Evolutionary conservation across 805 yeast species (phyloP), one percentile per base, ranked within the genome.

Genomic region (Lipomyces yamadae): DNA sequence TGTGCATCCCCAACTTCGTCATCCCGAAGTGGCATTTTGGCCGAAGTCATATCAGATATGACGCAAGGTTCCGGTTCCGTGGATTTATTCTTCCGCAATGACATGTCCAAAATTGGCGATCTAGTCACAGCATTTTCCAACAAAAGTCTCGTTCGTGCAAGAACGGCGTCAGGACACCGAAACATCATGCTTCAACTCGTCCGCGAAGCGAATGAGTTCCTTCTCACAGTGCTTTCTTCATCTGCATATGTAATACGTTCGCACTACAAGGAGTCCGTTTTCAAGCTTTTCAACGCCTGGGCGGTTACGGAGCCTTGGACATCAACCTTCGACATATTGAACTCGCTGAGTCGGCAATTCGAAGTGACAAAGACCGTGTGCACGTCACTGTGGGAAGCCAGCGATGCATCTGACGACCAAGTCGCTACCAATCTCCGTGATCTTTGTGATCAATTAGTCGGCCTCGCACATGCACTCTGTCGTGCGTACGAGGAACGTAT

Each of bases 401-500:
- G 62, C 10, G 59, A 50, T 35, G 37, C 13, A n/a, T 13, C 52
- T 15, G 61, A 75, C 8, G 66, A 66, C 3, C 68, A 62, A 1
- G 24, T 58, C 4, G 72, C 72, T 18, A 10, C 52, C 11, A 64
- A 67, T 35, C 50, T 53, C 42, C 66, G 66, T 6, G 34, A 52
- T 4, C 54, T 76, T 1, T 65, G 73, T 7, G 66, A 64, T 11
- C 75, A 74, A 18, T 69, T 83, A 24, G 78, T 81, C 2, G 70
- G 73, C 4, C 65, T 84, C 4, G 78, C 80, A 0, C 83, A 83
- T 65, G 72, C 80, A 3, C 71, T 84, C 29, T 84, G 84, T 64
- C 81, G 81, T 54, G 63, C 73, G 29, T 76, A 70, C 54, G 61
- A 67, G 4, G 70, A 66, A 39, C 69, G 74, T 50, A 66, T 70